A percentile compares a stretch with the other conserved stretches of the same genome.
Evolutionary conservation across 306 rosid genomes (phyloP).

Genomic region (Canavalia ensiformis): DNA sequence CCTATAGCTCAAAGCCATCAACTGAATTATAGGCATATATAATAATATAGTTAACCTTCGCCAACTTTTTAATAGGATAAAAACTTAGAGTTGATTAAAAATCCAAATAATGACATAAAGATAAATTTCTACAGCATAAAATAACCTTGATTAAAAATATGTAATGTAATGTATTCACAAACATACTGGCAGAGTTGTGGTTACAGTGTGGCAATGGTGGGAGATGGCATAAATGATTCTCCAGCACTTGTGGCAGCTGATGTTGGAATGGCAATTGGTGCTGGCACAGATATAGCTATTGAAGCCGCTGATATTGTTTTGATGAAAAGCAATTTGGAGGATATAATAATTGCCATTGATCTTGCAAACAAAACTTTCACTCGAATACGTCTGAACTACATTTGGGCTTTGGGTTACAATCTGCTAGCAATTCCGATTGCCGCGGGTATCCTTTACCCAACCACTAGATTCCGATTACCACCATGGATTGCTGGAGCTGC

Average conservation of each 20-base stretch:
- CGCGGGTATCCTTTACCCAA: constrained; percentile 73
- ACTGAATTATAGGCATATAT: neutral
- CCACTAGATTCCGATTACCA: constrained; percentile 68
- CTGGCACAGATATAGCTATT: constrained; percentile 90
- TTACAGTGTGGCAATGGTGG: constrained; percentile 82
- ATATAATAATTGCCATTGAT: constrained; percentile 79
- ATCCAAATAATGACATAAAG: neutral
- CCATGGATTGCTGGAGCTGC: constrained; percentile 99
- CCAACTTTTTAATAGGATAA: neutral
- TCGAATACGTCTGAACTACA: constrained; percentile 75
- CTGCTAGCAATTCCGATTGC: constrained; percentile 83
- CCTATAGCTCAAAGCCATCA: neutral
- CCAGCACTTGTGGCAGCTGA: constrained; percentile 87
- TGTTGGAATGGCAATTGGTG: constrained; percentile 91
- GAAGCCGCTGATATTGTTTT: constrained; percentile 95
- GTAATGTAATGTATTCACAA: neutral
- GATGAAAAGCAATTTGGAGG: constrained; percentile 85
- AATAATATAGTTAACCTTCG: neutral
- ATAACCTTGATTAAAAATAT: neutral
- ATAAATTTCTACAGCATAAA: neutral
- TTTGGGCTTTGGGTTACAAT: constrained; percentile 88
- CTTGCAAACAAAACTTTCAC: constrained; percentile 74
- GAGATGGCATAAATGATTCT: constrained; percentile 91
- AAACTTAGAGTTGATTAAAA: neutral
- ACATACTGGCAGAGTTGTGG: constrained; percentile 54